Conservation (phyloP, 352 stramenopile genomes). For the Phytophthora uliginosa region DNA sequence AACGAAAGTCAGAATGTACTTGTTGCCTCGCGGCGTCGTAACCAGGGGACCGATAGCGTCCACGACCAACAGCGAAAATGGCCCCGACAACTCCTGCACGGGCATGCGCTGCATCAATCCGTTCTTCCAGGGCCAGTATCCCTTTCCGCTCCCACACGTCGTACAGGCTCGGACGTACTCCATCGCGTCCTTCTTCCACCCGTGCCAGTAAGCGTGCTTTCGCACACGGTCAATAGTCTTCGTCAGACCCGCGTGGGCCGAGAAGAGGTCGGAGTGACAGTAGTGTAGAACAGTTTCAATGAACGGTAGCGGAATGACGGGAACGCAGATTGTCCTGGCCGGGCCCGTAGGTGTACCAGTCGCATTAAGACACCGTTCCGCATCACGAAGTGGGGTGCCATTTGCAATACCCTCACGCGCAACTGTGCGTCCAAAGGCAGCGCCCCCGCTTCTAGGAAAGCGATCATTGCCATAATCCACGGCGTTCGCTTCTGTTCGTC, state of each 20-base stretch:
- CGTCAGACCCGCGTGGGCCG: not conserved
- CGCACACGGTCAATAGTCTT: conserved; percentile 9
- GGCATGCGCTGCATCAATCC: conserved; percentile 16
- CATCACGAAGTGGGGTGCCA: not conserved
- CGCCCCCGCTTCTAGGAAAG: conserved; percentile 1
- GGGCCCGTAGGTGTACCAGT: not conserved
- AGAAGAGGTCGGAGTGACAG: conserved; percentile 15
- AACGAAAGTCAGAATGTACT: not conserved
- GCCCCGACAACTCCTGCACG: not conserved
- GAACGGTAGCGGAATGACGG: not conserved
- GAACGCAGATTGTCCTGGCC: not conserved
- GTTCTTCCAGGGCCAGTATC: not conserved
- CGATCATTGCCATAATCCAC: conserved; percentile 8
- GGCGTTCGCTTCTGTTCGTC: not conserved
- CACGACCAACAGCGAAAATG: not conserved
- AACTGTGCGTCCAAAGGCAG: conserved; percentile 6
- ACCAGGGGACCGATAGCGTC: not conserved
- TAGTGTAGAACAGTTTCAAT: conserved; percentile 18
- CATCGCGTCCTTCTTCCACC: not conserved
- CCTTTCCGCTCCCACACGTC: not conserved
- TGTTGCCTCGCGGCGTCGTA: not conserved
- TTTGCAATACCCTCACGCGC: not conserved
- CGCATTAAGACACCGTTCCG: conserved; percentile 4
- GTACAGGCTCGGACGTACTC: not conserved
- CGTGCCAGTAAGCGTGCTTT: not conserved